Base-by-base conservation (phyloP, 2,329 filamentous ascomycete species). In the Corinectria fuckeliana region DNA sequence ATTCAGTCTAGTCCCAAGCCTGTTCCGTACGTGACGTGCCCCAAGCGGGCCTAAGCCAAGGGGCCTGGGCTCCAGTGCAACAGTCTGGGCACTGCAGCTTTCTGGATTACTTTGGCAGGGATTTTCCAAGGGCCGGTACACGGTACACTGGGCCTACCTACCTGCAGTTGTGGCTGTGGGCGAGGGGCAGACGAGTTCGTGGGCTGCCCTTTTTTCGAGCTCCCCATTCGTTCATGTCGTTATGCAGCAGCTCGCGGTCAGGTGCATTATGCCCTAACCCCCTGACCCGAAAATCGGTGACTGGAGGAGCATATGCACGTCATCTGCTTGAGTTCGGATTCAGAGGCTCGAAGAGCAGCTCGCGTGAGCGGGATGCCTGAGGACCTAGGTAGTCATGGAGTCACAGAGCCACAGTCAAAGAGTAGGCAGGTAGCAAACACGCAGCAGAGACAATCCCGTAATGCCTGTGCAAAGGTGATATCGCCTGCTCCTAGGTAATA, bases 231-330 rank as follows among this genome's bases (percentile, higher is more conserved):
- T 18, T 26, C 14, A n/a, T n/a, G 14, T 26, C 23, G 10, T 28
- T 36, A 5, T 10, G 28, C 32, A 16, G n/a, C n/a, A 14, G 5
- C 7, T 36, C n/a, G 32, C 18, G 13, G 42, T 14, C 21, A n/a
- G 25, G 42, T 28, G n/a, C 21, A 60, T 36, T n/a, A 14, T 56
- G 23, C 25, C 25, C 26, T 23, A 13, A 8, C 41, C 41, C 21
- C 21, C n/a, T n/a, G 41, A 32, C 51, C 45, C 38, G 66, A 68
- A 64, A 56, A 30, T 59, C 56, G 44, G 58, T 58, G 51, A 61
- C 58, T 56, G 57, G 53, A 48, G 62, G 55, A 34, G 6, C 10
- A 13, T 38, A 30, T 45, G 45, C 45, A 55, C 41, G 50, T 60
- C 42, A 55, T 16, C 44, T 51, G 32, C 41, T 52, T 32, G 42